Evolutionary conservation across 371 early-diverging fungal genomes (phyloP).

Genomic region (Rhizopus delemar): DNA sequence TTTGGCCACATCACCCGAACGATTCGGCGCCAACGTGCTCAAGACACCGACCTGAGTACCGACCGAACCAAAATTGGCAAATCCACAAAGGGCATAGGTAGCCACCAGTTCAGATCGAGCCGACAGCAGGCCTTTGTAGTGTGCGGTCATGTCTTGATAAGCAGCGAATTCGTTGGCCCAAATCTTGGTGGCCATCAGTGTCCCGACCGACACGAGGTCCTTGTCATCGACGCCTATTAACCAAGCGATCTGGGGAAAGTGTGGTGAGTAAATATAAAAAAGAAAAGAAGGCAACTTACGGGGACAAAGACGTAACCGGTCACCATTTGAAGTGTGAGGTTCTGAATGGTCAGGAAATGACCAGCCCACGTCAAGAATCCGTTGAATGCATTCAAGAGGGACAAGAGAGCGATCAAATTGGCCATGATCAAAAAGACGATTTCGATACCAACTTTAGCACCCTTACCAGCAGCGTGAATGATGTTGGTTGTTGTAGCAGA

Average conservation of each 20-base stretch:
- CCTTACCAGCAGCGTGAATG: slow-evolving; percentile 87
- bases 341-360: slow-evolving; percentile 65
- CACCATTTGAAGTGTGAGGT: slow-evolving; percentile 68
- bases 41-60: slow-evolving; percentile 79
- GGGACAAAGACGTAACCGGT: slow-evolving; percentile 81
- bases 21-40: slow-evolving; percentile 73
- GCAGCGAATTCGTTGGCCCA: slow-evolving; percentile 87
- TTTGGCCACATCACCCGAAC: slow-evolving; percentile 69
- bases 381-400: slow-evolving; percentile 67
- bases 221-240: slow-evolving; percentile 68
- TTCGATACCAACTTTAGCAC: slow-evolving; percentile 83
- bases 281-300: slow-evolving; percentile 62
- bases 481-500: slow-evolving; percentile 64
- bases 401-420: slow-evolving; percentile 62
- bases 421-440: slow-evolving; percentile 77
- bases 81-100: slow-evolving; percentile 80
- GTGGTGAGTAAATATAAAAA: not conserved
- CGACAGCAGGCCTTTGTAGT: slow-evolving; percentile 25
- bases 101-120: slow-evolving; percentile 51
- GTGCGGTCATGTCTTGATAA: slow-evolving; percentile 50
- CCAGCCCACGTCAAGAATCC: slow-evolving; percentile 79
- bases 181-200: slow-evolving; percentile 81
- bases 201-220: slow-evolving; percentile 61
- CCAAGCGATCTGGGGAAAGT: slow-evolving; percentile 56
- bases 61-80: slow-evolving; percentile 81